Evolutionary conservation across 805 yeast species (phyloP).

Genomic region (Saccharomycopsis guyanensis): DNA sequence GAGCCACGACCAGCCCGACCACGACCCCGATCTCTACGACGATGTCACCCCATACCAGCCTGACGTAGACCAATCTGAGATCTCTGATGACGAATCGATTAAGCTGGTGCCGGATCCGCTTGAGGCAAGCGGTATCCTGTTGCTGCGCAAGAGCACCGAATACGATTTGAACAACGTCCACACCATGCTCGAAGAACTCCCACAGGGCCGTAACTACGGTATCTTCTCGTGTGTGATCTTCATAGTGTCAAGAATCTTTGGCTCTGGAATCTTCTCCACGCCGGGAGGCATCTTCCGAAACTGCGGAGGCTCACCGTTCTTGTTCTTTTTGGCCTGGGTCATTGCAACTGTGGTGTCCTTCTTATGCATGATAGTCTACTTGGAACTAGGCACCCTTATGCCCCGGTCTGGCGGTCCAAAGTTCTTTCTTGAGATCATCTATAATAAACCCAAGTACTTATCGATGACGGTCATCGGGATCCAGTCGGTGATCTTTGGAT

Average conservation of each 20-base stretch:
- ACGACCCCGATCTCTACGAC: too few species aligned
- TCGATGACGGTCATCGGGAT: conserved; percentile 43
- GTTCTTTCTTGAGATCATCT: conserved; percentile 61
- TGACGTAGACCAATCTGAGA: not conserved
- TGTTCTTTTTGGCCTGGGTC: conserved; percentile 58
- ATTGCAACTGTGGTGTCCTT: conserved; percentile 55
- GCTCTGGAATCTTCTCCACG: conserved; percentile 72
- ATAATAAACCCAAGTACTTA: conserved; percentile 50
- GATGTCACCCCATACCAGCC: not conserved
- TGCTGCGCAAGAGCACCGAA: conserved; percentile 8
- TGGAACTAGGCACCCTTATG: conserved; percentile 63
- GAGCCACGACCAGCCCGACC: too few species aligned
- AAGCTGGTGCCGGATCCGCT: conserved; percentile 10
- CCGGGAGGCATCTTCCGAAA: conserved; percentile 60
- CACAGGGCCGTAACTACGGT: conserved; percentile 73
- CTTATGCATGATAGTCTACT: conserved; percentile 56
- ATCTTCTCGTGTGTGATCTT: conserved; percentile 56
- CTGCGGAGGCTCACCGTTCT: conserved; percentile 57
- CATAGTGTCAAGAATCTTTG: conserved; percentile 62
- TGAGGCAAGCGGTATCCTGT: conserved; percentile 10
- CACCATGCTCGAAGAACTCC: conserved; percentile 33
- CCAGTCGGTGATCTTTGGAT: conserved; percentile 46
- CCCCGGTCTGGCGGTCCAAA: conserved; percentile 76
- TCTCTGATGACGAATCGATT: not conserved
- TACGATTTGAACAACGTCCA: conserved; percentile 12